Evolutionary conservation across 495 filamentous ascomycete species (phyloP).

Genomic region (Penicillium subrubescens): DNA sequence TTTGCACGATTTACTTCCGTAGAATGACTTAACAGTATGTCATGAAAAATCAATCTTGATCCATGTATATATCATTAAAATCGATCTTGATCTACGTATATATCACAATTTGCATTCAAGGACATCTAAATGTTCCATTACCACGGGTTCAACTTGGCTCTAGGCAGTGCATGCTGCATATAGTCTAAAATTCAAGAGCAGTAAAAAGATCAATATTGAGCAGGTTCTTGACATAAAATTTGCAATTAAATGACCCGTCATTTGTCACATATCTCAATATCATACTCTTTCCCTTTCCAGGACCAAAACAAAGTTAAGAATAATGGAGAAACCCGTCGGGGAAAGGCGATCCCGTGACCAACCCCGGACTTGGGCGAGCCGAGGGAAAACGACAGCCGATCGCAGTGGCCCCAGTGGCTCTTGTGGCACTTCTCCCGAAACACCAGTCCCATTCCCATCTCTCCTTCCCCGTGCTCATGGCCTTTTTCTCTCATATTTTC

Average conservation of each 20-base stretch:
- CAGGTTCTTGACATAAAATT: no score
- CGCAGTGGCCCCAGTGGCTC: slow-evolving; percentile 14
- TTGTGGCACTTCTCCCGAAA: slow-evolving; percentile 8
- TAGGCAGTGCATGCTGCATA: no score
- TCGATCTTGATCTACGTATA: background rate
- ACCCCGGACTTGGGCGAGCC: slow-evolving; percentile 37
- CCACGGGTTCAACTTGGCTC: no score
- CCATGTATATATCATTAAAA: background rate
- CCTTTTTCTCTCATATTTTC: background rate
- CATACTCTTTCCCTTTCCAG: no score
- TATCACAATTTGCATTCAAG: background rate
- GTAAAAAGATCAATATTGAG: no score
- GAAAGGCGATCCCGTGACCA: slow-evolving; percentile 30
- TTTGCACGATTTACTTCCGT: background rate
- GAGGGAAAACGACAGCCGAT: slow-evolving; percentile 38
- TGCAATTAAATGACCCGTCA: no score
- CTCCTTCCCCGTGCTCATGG: background rate
- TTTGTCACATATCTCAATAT: background rate
- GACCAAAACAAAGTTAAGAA: background rate
- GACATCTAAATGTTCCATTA: background rate
- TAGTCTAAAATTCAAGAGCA: no score
- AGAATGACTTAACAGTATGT: background rate
- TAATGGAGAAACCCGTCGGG: slow-evolving; percentile 1
- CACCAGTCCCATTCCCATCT: slow-evolving; percentile 7
- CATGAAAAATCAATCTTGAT: background rate